Conservation (phyloP, 352 stramenopile species). For the Aphanomyces stellatus region DNA sequence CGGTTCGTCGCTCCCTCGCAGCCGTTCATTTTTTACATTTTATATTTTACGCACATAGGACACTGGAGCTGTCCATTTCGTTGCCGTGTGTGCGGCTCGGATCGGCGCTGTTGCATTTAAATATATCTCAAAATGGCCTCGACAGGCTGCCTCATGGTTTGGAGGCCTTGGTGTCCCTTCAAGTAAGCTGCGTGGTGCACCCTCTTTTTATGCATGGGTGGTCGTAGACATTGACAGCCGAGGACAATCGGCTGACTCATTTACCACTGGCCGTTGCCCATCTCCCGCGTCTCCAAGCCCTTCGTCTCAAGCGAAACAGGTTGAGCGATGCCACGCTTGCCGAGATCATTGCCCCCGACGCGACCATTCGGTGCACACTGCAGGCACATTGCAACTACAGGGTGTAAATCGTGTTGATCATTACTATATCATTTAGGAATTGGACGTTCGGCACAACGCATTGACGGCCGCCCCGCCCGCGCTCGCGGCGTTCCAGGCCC, state of each 20-base stretch:
- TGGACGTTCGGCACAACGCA: constrained; percentile 67
- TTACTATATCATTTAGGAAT: constrained; percentile 32
- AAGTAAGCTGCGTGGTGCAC: neutral
- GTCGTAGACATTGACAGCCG: constrained; percentile 61
- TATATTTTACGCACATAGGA: neutral
- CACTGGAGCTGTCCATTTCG: neutral
- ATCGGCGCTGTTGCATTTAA: constrained; percentile 52
- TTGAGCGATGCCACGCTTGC: constrained; percentile 40
- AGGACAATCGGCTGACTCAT: constrained; percentile 52
- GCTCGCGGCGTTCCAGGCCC: constrained; percentile 32
- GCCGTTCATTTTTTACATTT: too few relatives aligned
- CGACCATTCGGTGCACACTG: constrained; percentile 20
- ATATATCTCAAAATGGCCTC: constrained; percentile 62
- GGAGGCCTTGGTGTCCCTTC: constrained; percentile 34
- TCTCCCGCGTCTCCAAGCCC: constrained; percentile 45
- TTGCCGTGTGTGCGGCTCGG: constrained; percentile 24
- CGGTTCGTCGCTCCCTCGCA: neutral
- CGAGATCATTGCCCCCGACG: constrained; percentile 28
- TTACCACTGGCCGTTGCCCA: constrained; percentile 37
- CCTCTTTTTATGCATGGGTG: neutral
- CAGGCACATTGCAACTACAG: constrained; percentile 21
- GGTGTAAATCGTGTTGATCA: neutral
- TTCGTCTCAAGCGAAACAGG: constrained; percentile 66
- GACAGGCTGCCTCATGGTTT: constrained; percentile 37
- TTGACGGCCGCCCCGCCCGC: constrained; percentile 38